Evolutionary conservation across 495 filamentous ascomycete genomes (phyloP).

Genomic region (Penicillium pulvis): DNA sequence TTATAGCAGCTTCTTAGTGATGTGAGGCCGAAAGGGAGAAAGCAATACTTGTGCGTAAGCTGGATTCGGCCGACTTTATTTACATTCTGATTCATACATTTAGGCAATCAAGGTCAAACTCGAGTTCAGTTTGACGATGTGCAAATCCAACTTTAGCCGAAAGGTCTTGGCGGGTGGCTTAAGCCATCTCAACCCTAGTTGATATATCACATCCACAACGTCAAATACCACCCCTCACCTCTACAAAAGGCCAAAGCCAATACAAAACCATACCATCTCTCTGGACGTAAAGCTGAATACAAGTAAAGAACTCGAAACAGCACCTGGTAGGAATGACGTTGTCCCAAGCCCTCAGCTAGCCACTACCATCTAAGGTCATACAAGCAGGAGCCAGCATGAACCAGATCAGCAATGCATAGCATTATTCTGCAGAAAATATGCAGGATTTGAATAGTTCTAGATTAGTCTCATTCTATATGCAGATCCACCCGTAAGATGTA

Average conservation of each 20-base stretch:
- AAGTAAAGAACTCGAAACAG: not conserved
- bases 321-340: not conserved
- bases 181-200: not conserved
- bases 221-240: not conserved
- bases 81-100: too few relatives aligned
- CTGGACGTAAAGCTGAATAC: not conserved
- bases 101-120: too few relatives aligned
- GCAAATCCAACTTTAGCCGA: not conserved
- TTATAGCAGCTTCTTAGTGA: too few relatives aligned
- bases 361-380: not conserved
- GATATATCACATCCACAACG: slow-evolving; percentile 8
- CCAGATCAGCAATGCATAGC: slow-evolving; percentile 8
- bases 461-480: slow-evolving; percentile 1
- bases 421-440: slow-evolving; percentile 2
- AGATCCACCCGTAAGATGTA: not conserved
- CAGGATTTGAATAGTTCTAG: slow-evolving; percentile 2
- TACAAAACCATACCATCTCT: not conserved
- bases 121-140: not conserved
- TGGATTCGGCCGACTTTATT: too few relatives aligned
- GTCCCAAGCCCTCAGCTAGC: not conserved
- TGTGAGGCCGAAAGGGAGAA: too few relatives aligned
- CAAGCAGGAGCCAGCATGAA: slow-evolving; percentile 12
- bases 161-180: not conserved
- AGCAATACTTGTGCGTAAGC: too few relatives aligned
- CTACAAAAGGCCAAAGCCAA: not conserved